Evolutionary conservation across 2,329 filamentous ascomycete genomes (phyloP).

Genomic region (Aspergillus glaucus): DNA sequence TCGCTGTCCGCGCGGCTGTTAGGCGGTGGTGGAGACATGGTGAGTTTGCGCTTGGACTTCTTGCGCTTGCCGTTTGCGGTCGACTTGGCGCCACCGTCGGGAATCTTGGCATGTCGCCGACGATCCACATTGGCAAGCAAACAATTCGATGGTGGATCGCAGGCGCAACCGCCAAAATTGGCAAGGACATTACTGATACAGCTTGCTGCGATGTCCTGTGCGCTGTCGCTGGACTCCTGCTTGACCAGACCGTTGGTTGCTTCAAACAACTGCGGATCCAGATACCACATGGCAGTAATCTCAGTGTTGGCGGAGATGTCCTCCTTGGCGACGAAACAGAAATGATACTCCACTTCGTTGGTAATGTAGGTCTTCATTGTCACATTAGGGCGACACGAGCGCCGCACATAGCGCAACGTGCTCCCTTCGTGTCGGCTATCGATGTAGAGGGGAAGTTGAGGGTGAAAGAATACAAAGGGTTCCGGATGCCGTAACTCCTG

Average conservation of each 20-base stretch:
- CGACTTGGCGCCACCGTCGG: conserved; percentile 30
- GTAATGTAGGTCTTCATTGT: conserved; percentile 79
- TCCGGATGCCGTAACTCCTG: conserved; percentile 52
- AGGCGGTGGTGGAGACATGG: conserved; percentile 49
- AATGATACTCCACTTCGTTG: conserved; percentile 72
- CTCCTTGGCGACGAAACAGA: conserved; percentile 82
- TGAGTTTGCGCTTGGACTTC: conserved; percentile 42
- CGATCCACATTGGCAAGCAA: conserved; percentile 40
- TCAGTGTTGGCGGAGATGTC: conserved; percentile 57
- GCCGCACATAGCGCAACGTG: conserved; percentile 76
- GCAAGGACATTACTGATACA: conserved; percentile 44
- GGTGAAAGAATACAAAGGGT: conserved; percentile 83
- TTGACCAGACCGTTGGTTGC: conserved; percentile 36
- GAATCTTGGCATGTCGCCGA: conserved; percentile 28
- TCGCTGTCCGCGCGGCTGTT: conserved; percentile 58
- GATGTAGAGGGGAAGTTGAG: conserved; percentile 81
- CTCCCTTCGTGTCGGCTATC: conserved; percentile 86
- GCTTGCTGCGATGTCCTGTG: conserved; percentile 36
- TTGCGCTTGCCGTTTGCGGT: conserved; percentile 40
- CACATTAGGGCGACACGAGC: conserved; percentile 90
- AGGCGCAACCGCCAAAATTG: conserved; percentile 46
- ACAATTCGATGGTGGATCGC: conserved; percentile 33
- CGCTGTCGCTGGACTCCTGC: conserved; percentile 33
- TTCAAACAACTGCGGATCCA: conserved; percentile 35
- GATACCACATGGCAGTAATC: conserved; percentile 45